These are phyloP conservation scores for Didymella pinodella DNA, from an alignment of 2,329 filamentous ascomycete species.

Conservation along the genomic window DNA sequence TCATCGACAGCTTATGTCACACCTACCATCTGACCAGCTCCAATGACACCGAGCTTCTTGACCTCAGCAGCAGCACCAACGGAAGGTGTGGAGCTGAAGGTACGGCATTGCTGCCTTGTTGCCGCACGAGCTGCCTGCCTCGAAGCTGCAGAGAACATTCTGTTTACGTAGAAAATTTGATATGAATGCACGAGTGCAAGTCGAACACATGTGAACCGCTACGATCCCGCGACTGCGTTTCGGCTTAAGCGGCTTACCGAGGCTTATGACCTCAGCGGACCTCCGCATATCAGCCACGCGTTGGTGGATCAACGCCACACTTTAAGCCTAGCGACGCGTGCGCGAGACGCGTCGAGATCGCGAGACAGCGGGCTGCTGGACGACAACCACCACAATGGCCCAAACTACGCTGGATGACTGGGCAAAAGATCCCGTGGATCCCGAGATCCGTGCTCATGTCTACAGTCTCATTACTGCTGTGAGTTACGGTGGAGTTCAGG, in stretches of 20 bases:
- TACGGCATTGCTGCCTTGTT: slow-evolving; percentile 48
- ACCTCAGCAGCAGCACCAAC: slow-evolving; percentile 72
- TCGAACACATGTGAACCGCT: slow-evolving; percentile 30
- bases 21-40: slow-evolving; percentile 92
- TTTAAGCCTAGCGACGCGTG: slow-evolving; percentile 46
- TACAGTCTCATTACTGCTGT: slow-evolving; percentile 94
- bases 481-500: slow-evolving; percentile 47
- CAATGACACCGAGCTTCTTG: slow-evolving; percentile 88
- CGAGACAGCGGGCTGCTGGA: slow-evolving; percentile 22
- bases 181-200: slow-evolving; percentile 1
- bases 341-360: slow-evolving; percentile 43
- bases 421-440: slow-evolving; percentile 70
- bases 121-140: slow-evolving; percentile 36
- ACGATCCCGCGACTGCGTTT: slow-evolving; percentile 1
- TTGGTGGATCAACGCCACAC: slow-evolving; percentile 35
- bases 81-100: slow-evolving; percentile 73
- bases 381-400: slow-evolving; percentile 46
- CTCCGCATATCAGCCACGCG: slow-evolving; percentile 11
- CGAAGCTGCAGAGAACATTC: slow-evolving; percentile 47
- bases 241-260: slow-evolving; percentile 22
- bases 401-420: slow-evolving; percentile 55
- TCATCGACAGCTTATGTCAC: neutral
- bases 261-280: slow-evolving; percentile 21
- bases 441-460: slow-evolving; percentile 91
- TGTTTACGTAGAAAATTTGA: slow-evolving; percentile 4